Evolutionary conservation across 1,284 basidiomycete species (phyloP), one percentile per base, ranked within the genome.

Genomic region (Sphaerobolus stellatus): DNA sequence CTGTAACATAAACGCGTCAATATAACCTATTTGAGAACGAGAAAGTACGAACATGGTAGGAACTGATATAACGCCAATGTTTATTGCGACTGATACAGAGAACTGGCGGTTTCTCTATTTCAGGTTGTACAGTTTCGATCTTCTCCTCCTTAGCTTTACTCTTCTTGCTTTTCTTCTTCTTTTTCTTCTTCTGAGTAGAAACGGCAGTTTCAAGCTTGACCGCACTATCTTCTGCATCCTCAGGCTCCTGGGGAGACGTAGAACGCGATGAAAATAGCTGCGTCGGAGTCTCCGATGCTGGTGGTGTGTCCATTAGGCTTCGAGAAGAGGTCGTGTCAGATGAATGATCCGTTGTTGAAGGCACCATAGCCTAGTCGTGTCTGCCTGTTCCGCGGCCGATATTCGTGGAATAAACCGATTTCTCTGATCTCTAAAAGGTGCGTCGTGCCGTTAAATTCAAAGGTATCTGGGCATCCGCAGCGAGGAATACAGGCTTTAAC

Each of bases 51-150:
- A 91, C 89, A 69, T 92, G 90, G 68, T 90, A 92, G 24, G 90
- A 91, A 67, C 86, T 89, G 70, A 92, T 91, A 63, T 92, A 91
- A 28, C 84, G 80, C 89, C 89, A 91, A 64, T 92, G 89, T 67
- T 92, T 92, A 71, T 91, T 90, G 61, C 88, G 81, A 72, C 86
- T 89, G 61, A 91, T 91, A 66, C 85, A 88, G 4, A 91, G 76
- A 33, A 88, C 81, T 2, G 83, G 76, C 16, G 81, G 81, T 53
- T 71, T 73, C 30, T 71, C 68, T 48, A 67, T 59, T 7, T 73
- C 76, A 20, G 70, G 66, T 29, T 71, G 61, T 33, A 62, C 59
- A 22, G 56, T 52, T 20, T 56, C 64, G 52, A 53, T 33, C 62
- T 68, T 28, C 60, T 53, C 56, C 64, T 66, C 29, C 59, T 59